These are phyloP conservation scores for Trichoderma oligosporum DNA, from an alignment of 2,329 filamentous ascomycete genomes.

Conservation along the genomic window DNA sequence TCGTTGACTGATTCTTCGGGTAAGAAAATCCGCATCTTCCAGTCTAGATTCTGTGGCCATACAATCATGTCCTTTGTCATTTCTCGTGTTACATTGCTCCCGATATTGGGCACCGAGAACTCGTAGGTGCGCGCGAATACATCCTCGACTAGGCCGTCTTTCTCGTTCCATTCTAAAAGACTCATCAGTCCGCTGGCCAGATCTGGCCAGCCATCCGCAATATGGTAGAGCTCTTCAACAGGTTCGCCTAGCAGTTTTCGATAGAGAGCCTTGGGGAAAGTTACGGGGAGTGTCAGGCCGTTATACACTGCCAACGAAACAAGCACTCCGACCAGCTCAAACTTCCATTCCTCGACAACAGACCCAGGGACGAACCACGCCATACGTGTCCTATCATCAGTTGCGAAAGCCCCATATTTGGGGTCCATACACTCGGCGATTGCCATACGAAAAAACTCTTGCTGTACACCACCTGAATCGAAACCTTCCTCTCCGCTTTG, in stretches of 20 bases:
- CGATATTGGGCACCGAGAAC: conserved; percentile 65
- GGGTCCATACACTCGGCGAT: conserved; percentile 76
- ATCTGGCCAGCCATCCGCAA: conserved; percentile 83
- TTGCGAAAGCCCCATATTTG: conserved; percentile 73
- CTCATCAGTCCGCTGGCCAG: conserved; percentile 69
- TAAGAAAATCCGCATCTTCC: conserved; percentile 24
- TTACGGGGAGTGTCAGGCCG: conserved; percentile 83
- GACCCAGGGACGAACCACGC: conserved; percentile 85
- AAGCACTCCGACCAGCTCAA: conserved; percentile 82
- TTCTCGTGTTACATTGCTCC: conserved; percentile 52
- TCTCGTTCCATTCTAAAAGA: conserved; percentile 72
- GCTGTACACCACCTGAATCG: conserved; percentile 91
- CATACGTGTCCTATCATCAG: conserved; percentile 72
- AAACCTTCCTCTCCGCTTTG: conserved; percentile 81
- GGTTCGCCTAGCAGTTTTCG: conserved; percentile 68
- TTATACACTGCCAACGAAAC: conserved; percentile 90
- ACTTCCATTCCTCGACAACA: conserved; percentile 81
- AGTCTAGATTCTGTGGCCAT: conserved; percentile 53
- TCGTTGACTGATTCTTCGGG: conserved; percentile 10
- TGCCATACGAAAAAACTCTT: conserved; percentile 88
- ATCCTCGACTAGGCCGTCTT: conserved; percentile 72
- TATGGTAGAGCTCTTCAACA: conserved; percentile 67
- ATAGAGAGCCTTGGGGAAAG: conserved; percentile 82
- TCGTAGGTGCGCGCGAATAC: conserved; percentile 81
- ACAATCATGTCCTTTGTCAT: conserved; percentile 45